These are phyloP conservation scores for Bipolaris sorokiniana DNA, from an alignment of 2,329 filamentous ascomycete genomes.

Conservation along the genomic window DNA sequence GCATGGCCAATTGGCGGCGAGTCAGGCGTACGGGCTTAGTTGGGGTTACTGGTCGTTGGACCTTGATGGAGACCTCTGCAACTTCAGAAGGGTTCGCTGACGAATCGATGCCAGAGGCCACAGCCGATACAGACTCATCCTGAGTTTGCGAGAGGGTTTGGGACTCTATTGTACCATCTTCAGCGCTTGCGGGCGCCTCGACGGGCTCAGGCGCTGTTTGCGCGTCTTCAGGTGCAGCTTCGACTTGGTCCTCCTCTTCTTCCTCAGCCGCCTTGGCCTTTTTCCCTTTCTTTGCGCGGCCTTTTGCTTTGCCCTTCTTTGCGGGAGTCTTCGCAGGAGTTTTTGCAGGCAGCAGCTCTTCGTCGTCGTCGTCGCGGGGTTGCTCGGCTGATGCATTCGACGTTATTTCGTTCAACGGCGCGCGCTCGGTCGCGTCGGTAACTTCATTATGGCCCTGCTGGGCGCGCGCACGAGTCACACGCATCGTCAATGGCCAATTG, in stretches of 20 bases:
- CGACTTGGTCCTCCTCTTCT: conserved; percentile 23
- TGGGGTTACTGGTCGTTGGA: conserved; percentile 33
- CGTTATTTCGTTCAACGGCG: conserved; percentile 51
- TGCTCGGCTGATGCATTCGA: conserved; percentile 38
- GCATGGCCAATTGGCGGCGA: conserved; percentile 44
- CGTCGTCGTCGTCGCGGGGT: conserved; percentile 23
- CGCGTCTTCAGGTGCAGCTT: conserved; percentile 28
- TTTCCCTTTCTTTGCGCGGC: conserved; percentile 38
- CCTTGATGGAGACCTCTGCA: conserved; percentile 24
- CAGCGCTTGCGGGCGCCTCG: conserved; percentile 28
- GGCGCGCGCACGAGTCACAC: conserved; percentile 54
- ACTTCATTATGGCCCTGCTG: conserved; percentile 49
- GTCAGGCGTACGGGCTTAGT: conserved; percentile 42
- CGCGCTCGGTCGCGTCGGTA: conserved; percentile 45
- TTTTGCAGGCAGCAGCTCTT: conserved; percentile 23
- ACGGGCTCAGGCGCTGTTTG: conserved; percentile 27
- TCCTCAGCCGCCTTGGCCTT: conserved; percentile 26
- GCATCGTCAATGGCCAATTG: conserved; percentile 37
- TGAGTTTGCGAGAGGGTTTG: conserved; percentile 26
- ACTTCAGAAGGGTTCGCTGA: conserved; percentile 32
- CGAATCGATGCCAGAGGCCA: neutral
- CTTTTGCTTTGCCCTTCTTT: conserved; percentile 40
- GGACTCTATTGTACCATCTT: conserved; percentile 27
- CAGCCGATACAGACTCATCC: conserved; percentile 6
- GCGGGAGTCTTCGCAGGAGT: conserved; percentile 40